Percentiles rank a stretch among this genome's conserved stretches.
These are phyloP conservation scores for Crataegus laevigata DNA, from an alignment of 306 rosid genomes.

Conservation along the genomic window DNA sequence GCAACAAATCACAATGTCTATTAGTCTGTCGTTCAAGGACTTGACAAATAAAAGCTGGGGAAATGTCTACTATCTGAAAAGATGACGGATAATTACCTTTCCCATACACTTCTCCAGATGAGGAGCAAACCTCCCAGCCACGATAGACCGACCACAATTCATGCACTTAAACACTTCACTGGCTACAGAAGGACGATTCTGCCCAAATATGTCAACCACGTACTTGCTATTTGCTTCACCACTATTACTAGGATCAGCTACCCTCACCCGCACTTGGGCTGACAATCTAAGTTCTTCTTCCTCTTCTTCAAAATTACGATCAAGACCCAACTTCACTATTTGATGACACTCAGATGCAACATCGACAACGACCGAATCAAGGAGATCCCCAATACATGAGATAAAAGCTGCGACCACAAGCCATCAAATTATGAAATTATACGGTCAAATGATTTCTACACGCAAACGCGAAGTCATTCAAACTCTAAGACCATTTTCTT, in stretches of 20 bases:
- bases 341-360: conserved; percentile 93
- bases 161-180: conserved; percentile 76
- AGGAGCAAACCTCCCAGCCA: conserved; percentile 97
- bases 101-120: conserved; percentile 99
- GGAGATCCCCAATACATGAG: conserved; percentile 70
- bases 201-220: conserved; percentile 88
- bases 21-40: background rate
- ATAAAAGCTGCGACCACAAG: conserved; percentile 57
- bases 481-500: too few relatives aligned
- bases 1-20: background rate
- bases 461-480: too few relatives aligned
- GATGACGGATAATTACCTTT: conserved; percentile 46
- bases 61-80: background rate
- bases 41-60: background rate
- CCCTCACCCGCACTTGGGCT: conserved; percentile 74
- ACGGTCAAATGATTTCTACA: too few relatives aligned
- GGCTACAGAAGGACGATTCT: conserved; percentile 84
- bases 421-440: background rate
- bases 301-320: conserved; percentile 82
- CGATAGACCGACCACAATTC: conserved; percentile 73
- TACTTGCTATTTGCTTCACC: conserved; percentile 75
- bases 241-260: conserved; percentile 75
- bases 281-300: conserved; percentile 92
- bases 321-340: conserved; percentile 82
- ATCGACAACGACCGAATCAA: conserved; percentile 79